These are phyloP conservation scores for Litchi chinensis DNA, from an alignment of 345 rosid genomes.

Conservation along the genomic window DNA sequence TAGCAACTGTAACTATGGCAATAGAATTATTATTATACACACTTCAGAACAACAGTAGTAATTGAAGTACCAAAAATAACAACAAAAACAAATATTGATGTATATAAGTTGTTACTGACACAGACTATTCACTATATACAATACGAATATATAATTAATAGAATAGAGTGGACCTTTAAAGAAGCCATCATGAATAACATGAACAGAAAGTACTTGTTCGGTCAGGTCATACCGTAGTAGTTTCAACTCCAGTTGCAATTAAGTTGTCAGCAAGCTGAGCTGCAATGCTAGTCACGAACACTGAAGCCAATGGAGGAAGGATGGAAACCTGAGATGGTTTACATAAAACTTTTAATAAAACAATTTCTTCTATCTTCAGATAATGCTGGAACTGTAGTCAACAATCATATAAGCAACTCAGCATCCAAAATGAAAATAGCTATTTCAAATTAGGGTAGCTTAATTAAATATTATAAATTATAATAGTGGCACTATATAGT, in stretches of 20 bases:
- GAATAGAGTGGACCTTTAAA: conserved; percentile 12
- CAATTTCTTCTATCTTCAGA: conserved; percentile 9
- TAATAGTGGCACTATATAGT: background rate
- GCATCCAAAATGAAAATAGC: background rate
- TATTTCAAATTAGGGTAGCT: background rate
- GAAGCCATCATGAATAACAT: conserved; percentile 6
- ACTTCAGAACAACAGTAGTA: background rate
- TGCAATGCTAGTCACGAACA: conserved; percentile 74
- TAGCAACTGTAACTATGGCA: background rate
- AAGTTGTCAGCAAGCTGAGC: conserved; percentile 85
- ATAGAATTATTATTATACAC: background rate
- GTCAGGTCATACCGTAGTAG: conserved; percentile 63
- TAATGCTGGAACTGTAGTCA: background rate
- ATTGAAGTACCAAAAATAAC: background rate
- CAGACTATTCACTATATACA: background rate
- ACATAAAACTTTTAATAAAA: background rate
- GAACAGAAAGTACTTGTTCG: conserved; percentile 6
- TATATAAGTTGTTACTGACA: background rate
- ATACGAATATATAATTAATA: conserved; percentile 16
- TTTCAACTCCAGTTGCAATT: conserved; percentile 77
- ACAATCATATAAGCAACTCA: background rate
- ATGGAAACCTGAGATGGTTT: conserved; percentile 73
- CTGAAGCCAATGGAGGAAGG: conserved; percentile 94
- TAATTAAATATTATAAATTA: background rate
- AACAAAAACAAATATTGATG: background rate